A percentile compares a stretch with the other conserved stretches of the same genome.
Conservation (phyloP, 108 stramenopile genomes). For the Conticribra guillardii region DNA sequence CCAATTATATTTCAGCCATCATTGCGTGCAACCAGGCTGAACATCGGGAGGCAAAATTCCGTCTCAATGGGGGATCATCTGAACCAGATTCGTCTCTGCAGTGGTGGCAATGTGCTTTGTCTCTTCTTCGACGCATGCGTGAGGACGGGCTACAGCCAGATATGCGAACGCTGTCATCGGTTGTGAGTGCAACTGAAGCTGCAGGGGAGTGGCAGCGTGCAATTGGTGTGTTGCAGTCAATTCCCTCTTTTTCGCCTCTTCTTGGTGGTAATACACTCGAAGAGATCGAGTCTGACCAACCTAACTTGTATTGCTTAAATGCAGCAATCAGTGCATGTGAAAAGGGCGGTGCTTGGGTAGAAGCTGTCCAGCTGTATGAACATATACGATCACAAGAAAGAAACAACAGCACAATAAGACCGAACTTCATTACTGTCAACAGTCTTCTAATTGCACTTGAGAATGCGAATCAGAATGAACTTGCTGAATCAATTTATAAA, state of each 20-base stretch:
- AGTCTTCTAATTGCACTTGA: constrained; percentile 72
- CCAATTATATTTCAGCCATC: too few species aligned
- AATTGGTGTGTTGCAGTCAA: constrained; percentile 63
- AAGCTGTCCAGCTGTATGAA: constrained; percentile 77
- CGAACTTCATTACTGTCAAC: constrained; percentile 71
- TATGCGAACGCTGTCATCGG: constrained; percentile 64
- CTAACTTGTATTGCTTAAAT: constrained; percentile 77
- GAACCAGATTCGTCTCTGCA: constrained; percentile 17
- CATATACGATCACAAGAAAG: constrained; percentile 43
- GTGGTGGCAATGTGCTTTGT: constrained; percentile 80
- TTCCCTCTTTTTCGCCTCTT: constrained; percentile 36
- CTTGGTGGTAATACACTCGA: constrained; percentile 31
- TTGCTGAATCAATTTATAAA: constrained; percentile 63
- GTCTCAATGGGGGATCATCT: neutral
- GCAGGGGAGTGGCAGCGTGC: constrained; percentile 86
- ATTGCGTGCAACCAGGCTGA: constrained; percentile 82
- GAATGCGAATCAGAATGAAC: constrained; percentile 66
- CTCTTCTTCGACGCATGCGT: constrained; percentile 68
- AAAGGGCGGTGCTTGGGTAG: constrained; percentile 84
- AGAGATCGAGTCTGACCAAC: constrained; percentile 5
- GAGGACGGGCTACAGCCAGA: constrained; percentile 72
- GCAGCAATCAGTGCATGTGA: constrained; percentile 76
- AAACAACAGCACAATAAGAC: constrained; percentile 31
- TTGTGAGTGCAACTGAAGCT: constrained; percentile 73
- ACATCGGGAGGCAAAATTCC: constrained; percentile 45